phyloP scores from a whole-genome alignment of 2,329 filamentous ascomycete genomes.

The Pyrenophora seminiperda region DNA sequence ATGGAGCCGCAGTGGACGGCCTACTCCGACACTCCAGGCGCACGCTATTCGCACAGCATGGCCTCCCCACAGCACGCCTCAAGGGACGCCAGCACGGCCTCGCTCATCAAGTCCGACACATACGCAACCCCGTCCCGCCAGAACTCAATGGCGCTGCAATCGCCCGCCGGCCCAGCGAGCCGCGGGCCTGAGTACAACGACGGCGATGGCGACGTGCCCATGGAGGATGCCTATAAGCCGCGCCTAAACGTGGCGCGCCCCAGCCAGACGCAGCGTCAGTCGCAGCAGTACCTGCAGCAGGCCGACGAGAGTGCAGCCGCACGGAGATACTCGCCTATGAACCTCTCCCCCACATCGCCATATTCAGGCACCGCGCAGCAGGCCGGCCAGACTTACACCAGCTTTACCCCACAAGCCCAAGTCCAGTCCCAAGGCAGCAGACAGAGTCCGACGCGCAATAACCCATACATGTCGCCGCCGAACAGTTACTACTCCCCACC shows the following conservation, averaged over 20 bases:
- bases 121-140: conserved; percentile 46
- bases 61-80: conserved; percentile 41
- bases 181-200: conserved; percentile 49
- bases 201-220: conserved; percentile 40
- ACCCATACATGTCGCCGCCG: conserved; percentile 62
- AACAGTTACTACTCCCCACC: conserved; percentile 65
- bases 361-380: conserved; percentile 70
- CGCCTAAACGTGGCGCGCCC: conserved; percentile 52
- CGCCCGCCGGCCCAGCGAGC: conserved; percentile 37
- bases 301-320: conserved; percentile 78
- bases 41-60: conserved; percentile 47
- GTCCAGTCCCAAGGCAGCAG: conserved; percentile 58
- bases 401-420: conserved; percentile 50
- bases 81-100: conserved; percentile 38
- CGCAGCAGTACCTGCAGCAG: conserved; percentile 71
- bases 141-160: conserved; percentile 45
- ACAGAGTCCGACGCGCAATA: conserved; percentile 77
- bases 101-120: conserved; percentile 45
- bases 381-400: conserved; percentile 48
- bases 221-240: conserved; percentile 16
- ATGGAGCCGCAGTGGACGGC: conserved; percentile 50
- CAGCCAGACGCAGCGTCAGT: conserved; percentile 76
- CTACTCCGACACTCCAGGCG: conserved; percentile 42
- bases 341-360: conserved; percentile 79
- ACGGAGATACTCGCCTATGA: conserved; percentile 96